Evolutionary conservation across 805 yeast genomes (phyloP), one percentile per base, ranked within the genome.

Genomic region (Wickerhamomyces chaumierensis): DNA sequence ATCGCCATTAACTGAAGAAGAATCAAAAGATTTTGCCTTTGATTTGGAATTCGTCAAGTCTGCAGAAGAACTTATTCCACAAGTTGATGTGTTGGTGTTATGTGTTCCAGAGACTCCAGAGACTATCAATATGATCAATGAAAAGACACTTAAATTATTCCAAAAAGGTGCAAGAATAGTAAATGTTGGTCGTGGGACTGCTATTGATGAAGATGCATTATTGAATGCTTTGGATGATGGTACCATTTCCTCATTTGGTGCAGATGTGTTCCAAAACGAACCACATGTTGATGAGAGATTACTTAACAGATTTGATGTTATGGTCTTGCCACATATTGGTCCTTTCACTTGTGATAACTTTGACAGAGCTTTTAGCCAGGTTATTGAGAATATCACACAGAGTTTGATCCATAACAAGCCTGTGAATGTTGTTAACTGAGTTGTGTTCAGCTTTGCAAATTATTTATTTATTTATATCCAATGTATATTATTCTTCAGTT

Each of bases 151-250:
- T 20, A 53, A 56, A 5, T 48, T 61, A 36, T 62, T 81, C 41
- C 65, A 68, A 33, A 60, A 65, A 36, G 78, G 81, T 2, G 66
- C 78, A 15, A 64, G 82, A 39, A 60, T 82, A 21, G 75, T 82
- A 36, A 82, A 82, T 51, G 76, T 82, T 33, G 92, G 92, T 3
- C 65, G 94, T 42, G 94, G 92, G 2, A 48, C 68, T 7, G 70
- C 81, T 28, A 66, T 82, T 39, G 75, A 81, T 47, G 84, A 78
- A 46, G 63, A 69, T 13, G 86, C 74, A 3, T 55, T 82, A 37
- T 61, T 81, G 9, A 63, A 58, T 6, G 87, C 79, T 0, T 61
- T 82, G 40, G 63, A 75, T 39, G 45, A 66, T 5, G 84, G 84
- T 1, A 70, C 77, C 39, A 63, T 82, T 3, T 57, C 68, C n/a